phyloP scores from a whole-genome alignment of 2,329 filamentous ascomycete species.

The Sarocladiaceae sp. region DNA sequence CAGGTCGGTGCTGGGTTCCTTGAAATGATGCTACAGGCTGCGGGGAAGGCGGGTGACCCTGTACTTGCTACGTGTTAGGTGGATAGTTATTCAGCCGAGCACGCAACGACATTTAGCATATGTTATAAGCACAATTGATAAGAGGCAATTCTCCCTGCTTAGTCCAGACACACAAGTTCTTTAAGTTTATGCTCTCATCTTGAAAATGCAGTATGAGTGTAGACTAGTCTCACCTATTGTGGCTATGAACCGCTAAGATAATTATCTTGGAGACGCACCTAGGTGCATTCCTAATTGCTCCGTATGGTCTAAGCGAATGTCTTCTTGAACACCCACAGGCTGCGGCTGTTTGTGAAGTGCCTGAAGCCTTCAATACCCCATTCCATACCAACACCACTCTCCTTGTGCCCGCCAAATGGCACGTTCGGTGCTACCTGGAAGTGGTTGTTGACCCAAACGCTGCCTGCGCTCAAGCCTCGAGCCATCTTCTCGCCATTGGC shows the following conservation, averaged over 20 bases:
- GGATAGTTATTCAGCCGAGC: too few species aligned
- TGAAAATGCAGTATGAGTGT: too few species aligned
- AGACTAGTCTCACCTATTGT: too few species aligned
- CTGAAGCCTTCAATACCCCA: constrained; percentile 35
- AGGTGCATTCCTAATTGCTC: too few species aligned
- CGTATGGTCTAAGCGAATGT: constrained; percentile 16
- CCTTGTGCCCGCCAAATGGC: constrained; percentile 47
- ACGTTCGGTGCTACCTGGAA: constrained; percentile 31
- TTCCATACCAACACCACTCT: constrained; percentile 46
- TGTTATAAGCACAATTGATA: too few species aligned
- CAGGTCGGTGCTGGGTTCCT: constrained; percentile 40
- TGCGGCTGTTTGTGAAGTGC: constrained; percentile 25
- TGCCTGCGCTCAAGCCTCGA: constrained; percentile 50
- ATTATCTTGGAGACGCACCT: too few species aligned
- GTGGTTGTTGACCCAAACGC: constrained; percentile 55
- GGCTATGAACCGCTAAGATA: too few species aligned
- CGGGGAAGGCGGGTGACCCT: constrained; percentile 15
- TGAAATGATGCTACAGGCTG: constrained; percentile 30
- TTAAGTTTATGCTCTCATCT: too few species aligned
- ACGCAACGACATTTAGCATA: too few species aligned
- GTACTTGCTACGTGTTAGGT: constrained; percentile 12
- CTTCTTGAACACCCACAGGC: constrained; percentile 22
- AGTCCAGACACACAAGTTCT: too few species aligned
- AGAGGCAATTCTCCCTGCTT: too few species aligned
- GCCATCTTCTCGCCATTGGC: constrained; percentile 47